Percentiles rank a stretch among this genome's conserved stretches.
Evolutionary conservation across 306 rosid species (phyloP).

Genomic region (Fragaria vesca): DNA sequence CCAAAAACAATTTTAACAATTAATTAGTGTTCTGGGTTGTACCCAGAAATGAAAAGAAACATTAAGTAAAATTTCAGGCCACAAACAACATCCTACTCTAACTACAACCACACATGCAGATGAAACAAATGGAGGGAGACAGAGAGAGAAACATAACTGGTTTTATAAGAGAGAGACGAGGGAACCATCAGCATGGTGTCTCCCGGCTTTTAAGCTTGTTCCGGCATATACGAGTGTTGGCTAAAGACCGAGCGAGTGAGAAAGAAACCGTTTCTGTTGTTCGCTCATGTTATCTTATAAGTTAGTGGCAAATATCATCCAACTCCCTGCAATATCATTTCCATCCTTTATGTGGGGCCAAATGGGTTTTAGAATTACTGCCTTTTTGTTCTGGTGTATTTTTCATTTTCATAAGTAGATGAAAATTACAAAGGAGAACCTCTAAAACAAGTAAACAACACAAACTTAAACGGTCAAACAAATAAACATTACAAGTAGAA

Average conservation of each 20-base stretch:
- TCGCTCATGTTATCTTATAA: constrained; percentile 26
- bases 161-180: constrained; percentile 27
- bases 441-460: too few species aligned
- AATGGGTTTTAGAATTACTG: neutral
- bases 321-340: constrained; percentile 21
- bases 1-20: neutral
- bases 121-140: constrained; percentile 8
- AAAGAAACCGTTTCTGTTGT: neutral
- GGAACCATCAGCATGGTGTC: constrained; percentile 42
- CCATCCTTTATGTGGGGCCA: neutral
- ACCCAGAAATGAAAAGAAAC: neutral
- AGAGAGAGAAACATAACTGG: constrained; percentile 27
- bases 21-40: neutral
- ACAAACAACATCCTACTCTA: neutral
- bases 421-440: too few species aligned
- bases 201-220: neutral
- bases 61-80: neutral
- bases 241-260: neutral
- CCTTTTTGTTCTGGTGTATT: too few species aligned
- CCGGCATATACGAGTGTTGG: constrained; percentile 14
- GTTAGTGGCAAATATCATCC: constrained; percentile 5
- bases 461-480: too few species aligned
- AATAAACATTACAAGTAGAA: too few species aligned
- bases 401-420: too few species aligned
- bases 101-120: neutral